These are phyloP conservation scores for Silene latifolia DNA, from an alignment of 148 eudicot genomes.

Conservation along the genomic window DNA sequence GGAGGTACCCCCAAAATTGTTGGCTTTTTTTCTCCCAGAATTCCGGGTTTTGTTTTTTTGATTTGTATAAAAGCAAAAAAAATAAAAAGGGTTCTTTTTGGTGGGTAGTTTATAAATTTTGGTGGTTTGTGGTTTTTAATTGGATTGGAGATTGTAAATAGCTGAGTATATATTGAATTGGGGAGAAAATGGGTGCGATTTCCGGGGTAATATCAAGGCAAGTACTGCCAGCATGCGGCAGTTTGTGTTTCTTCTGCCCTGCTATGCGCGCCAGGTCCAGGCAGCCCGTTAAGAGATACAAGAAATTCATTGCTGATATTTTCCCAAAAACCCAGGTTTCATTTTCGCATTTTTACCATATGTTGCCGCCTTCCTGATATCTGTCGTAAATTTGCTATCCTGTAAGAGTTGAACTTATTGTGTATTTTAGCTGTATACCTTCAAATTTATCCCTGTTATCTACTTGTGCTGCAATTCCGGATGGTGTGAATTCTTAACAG, in stretches of 20 bases:
- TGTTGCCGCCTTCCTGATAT: too few relatives aligned
- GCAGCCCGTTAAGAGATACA: slow-evolving; percentile 97
- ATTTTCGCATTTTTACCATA: background rate
- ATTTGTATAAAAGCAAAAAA: background rate
- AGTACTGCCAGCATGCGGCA: slow-evolving; percentile 84
- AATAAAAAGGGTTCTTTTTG: slow-evolving; percentile 30
- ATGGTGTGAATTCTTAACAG: background rate
- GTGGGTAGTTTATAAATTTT: background rate
- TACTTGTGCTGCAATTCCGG: background rate
- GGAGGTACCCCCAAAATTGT: background rate
- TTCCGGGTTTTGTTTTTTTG: background rate
- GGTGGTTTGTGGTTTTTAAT: too few relatives aligned
- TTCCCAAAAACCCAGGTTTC: slow-evolving; percentile 72
- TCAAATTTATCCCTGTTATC: background rate
- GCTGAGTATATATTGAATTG: slow-evolving; percentile 8
- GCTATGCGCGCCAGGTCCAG: slow-evolving; percentile 83
- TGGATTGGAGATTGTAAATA: slow-evolving; percentile 21
- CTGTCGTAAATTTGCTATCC: too few relatives aligned
- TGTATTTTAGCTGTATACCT: background rate
- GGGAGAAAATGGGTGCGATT: slow-evolving; percentile 54
- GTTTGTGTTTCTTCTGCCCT: slow-evolving; percentile 85
- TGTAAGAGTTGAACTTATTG: too few relatives aligned
- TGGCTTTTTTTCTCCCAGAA: too few relatives aligned
- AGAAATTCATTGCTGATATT: slow-evolving; percentile 80
- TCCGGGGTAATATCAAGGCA: slow-evolving; percentile 90